Base-by-base conservation (phyloP, 23 red algal species). In the Gracilaria caudata region DNA sequence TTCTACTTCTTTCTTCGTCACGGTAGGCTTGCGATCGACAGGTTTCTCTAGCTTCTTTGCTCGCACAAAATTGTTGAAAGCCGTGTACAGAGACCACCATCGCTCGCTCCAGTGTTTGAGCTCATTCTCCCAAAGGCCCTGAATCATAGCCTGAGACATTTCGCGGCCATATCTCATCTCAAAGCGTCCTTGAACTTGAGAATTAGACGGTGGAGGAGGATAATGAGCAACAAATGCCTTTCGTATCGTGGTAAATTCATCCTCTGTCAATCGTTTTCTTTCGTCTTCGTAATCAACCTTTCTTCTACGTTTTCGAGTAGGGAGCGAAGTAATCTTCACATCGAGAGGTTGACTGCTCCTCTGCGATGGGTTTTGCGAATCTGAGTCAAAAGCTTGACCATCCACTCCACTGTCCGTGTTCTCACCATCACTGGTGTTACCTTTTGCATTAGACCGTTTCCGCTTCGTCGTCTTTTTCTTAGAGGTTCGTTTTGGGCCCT, bases 21-120 rank as follows among this genome's bases (percentile, higher is more conserved):
- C 16, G 45, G 46, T 44, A 7, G 87, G 76, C 10, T 81, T 82
- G n/a, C 38, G 73, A 23, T 72, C 65, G 3, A 54, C 44, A 45
- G 75, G 75, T 35, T 91, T 91, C 51, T 12, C 23, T 25, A 49
- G 39, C 37, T 91, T 91, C 53, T 81, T 74, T 40, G 43, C 77
- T 49, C 87, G 40, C 4, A 37, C 61, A 39, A 64, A 17, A 16
- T 81, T 24, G 33, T 64, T 76, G 68, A 91, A 91, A 20, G 41
- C 21, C 21, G 24, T 53, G 55, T 81, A 91, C 1, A 82, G 59
- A 1, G 81, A 26, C 87, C 87, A 91, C 87, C 87, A 91, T 35
- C 78, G 47, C 36, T 91, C 87, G 64, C 87, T 91, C 87, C 87
- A 91, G 23, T 75, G 87, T 40, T 91, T 81, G n/a, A 91, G 87